A percentile compares a stretch with the other conserved stretches of the same genome.
Evolutionary conservation across 139 green algal species (phyloP).

Genomic region (Micractinium conductrix): DNA sequence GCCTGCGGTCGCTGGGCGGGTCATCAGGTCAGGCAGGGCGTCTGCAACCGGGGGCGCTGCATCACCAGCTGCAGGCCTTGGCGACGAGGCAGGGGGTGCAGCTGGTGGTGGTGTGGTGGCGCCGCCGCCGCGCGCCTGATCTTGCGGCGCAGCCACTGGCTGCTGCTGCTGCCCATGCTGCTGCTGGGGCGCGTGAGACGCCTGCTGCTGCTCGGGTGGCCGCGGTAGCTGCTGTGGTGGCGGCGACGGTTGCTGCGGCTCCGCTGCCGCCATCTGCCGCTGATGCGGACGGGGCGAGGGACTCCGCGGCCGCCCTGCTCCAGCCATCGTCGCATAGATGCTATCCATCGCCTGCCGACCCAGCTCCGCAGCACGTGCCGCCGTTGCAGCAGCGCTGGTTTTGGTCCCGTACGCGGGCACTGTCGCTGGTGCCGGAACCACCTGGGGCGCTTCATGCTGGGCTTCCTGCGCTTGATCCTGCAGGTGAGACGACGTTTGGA

Average conservation of each 20-base stretch:
- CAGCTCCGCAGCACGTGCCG: too few relatives aligned
- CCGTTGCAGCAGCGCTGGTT: too few relatives aligned
- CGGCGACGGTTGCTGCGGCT: not conserved
- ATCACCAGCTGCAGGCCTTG: too few relatives aligned
- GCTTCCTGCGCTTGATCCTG: too few relatives aligned
- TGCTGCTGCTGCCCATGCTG: not conserved
- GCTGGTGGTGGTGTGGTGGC: not conserved
- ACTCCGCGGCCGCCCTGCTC: not conserved
- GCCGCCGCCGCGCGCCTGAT: not conserved
- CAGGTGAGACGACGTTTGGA: too few relatives aligned
- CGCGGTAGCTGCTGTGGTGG: not conserved
- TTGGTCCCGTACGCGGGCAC: too few relatives aligned
- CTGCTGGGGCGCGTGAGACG: not conserved
- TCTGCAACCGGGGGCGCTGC: too few relatives aligned
- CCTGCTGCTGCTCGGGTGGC: not conserved
- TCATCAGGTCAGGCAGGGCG: too few relatives aligned
- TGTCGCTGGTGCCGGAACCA: too few relatives aligned
- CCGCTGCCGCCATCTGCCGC: not conserved
- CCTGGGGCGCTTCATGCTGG: too few relatives aligned
- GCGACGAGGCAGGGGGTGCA: too few relatives aligned
- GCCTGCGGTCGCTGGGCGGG: not conserved
- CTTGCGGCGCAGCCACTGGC: not conserved
- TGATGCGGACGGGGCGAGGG: not conserved
- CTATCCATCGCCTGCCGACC: too few relatives aligned
- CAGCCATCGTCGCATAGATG: not conserved